A percentile compares a stretch with the other conserved stretches of the same genome.
Evolutionary conservation across 306 rosid species (phyloP).

Genomic region (Quercus robur): DNA sequence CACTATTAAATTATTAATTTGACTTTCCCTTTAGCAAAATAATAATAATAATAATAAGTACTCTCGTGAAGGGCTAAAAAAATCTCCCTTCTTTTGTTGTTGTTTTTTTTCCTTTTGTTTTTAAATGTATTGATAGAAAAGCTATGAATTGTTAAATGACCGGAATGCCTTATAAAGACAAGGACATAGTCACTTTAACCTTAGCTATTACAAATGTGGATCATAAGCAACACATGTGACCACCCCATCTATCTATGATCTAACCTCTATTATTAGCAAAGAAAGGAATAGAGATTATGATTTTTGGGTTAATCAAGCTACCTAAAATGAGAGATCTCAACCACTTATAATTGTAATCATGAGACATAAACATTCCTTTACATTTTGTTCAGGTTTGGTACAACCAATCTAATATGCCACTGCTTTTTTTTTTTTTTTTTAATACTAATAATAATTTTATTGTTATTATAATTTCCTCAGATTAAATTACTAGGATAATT

Average conservation of each 20-base stretch:
- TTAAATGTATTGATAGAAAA: neutral
- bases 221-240: neutral
- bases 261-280: neutral
- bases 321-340: conserved; percentile 23
- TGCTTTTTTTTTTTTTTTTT: neutral
- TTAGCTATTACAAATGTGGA: neutral
- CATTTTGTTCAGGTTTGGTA: conserved; percentile 32
- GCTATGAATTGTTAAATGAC: neutral
- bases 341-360: conserved; percentile 20
- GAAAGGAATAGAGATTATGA: neutral
- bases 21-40: too few relatives aligned
- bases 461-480: too few relatives aligned
- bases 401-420: conserved; percentile 14
- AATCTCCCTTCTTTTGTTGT: too few relatives aligned
- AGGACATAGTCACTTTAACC: neutral
- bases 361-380: conserved; percentile 26
- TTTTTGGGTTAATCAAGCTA: conserved; percentile 8
- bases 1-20: too few relatives aligned
- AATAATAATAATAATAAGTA: too few relatives aligned
- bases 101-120: too few relatives aligned
- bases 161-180: too few relatives aligned
- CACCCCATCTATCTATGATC: neutral
- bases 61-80: too few relatives aligned
- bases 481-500: neutral
- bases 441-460: too few relatives aligned